Conservation (phyloP, 768 basidiomycete species). For the Lactarius pseudohatsudake region DNA sequence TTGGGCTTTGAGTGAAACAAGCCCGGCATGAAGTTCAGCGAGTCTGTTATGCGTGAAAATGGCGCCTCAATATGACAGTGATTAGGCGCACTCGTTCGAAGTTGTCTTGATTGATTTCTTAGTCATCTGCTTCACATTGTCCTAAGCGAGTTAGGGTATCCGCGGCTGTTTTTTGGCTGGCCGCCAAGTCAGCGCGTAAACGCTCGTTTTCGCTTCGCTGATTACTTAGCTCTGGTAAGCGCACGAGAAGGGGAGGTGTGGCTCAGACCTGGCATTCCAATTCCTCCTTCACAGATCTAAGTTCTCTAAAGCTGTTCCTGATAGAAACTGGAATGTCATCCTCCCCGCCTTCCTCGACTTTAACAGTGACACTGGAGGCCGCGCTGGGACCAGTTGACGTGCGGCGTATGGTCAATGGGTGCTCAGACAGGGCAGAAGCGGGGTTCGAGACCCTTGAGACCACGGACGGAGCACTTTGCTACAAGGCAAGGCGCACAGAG, state of each 20-base stretch:
- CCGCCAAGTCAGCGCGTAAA: slow-evolving; percentile 18
- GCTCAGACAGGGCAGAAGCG: neutral
- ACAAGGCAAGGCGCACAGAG: neutral
- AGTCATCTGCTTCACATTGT: slow-evolving; percentile 20
- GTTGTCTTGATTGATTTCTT: slow-evolving; percentile 17
- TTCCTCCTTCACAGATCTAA: slow-evolving; percentile 24
- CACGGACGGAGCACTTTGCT: neutral
- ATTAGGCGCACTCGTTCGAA: slow-evolving; percentile 18
- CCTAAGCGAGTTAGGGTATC: slow-evolving; percentile 14
- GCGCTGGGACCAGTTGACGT: neutral
- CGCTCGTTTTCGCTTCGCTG: slow-evolving; percentile 26
- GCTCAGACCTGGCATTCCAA: slow-evolving; percentile 22
- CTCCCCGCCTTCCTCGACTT: slow-evolving; percentile 16
- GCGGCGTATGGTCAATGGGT: neutral
- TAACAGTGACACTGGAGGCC: slow-evolving; percentile 1
- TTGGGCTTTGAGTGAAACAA: slow-evolving; percentile 25
- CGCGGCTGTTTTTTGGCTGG: slow-evolving; percentile 5
- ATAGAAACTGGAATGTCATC: slow-evolving; percentile 21
- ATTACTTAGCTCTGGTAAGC: slow-evolving; percentile 1
- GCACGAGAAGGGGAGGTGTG: neutral
- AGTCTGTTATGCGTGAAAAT: slow-evolving; percentile 20
- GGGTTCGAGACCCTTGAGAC: neutral
- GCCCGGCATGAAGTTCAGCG: slow-evolving; percentile 19
- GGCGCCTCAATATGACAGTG: neutral
- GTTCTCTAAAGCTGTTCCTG: slow-evolving; percentile 24